Evolutionary conservation across 208 protist species (phyloP), one percentile per base, ranked within the genome.

Genomic region (Leishmania arabica): DNA sequence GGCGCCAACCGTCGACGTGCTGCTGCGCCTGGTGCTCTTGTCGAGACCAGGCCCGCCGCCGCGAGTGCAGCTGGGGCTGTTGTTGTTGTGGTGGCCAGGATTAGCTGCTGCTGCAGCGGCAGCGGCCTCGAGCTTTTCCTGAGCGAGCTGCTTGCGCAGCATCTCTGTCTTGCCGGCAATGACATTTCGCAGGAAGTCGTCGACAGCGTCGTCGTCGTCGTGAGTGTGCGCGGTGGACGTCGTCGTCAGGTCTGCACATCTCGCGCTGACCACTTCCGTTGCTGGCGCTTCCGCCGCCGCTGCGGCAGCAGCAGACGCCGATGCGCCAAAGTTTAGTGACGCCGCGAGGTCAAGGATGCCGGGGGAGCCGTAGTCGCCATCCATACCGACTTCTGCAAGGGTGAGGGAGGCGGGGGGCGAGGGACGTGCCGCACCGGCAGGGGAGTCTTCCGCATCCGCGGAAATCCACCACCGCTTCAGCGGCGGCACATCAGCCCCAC

Each of bases 161-260:
- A 89, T 77, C 21, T 92, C 87, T 21, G 91, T 90, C 60, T 91
- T 90, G 17, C 93, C 93, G 15, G 83, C 87, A 53, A 95, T 94
- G 65, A 95, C 88, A 69, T 86, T 80, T 19, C 91, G 74, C n/a
- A 97, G 79, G 74, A 97, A 97, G 45, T 91, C 86, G 42, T 84
- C 86, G 2, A 93, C 90, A 2, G 45, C 45, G 3, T 68, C 90
- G 65, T 89, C 86, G 51, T 90, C 76, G 37, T 79, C 60, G 40
- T 47, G 19, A 6, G 13, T 6, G 47, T 34, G 27, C 8, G 75
- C 51, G 24, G 34, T 17, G 37, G 51, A 31, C 21, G 8, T n/a
- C 8, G 53, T 11, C 31, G 72, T 1, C n/a, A 53, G 1, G 24
- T n/a, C 15, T 1, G 19, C 51, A 13, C 49, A 7, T 13, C 19